Base-by-base conservation (phyloP, 2,329 filamentous ascomycete genomes). In the Geosmithia putterillii region DNA sequence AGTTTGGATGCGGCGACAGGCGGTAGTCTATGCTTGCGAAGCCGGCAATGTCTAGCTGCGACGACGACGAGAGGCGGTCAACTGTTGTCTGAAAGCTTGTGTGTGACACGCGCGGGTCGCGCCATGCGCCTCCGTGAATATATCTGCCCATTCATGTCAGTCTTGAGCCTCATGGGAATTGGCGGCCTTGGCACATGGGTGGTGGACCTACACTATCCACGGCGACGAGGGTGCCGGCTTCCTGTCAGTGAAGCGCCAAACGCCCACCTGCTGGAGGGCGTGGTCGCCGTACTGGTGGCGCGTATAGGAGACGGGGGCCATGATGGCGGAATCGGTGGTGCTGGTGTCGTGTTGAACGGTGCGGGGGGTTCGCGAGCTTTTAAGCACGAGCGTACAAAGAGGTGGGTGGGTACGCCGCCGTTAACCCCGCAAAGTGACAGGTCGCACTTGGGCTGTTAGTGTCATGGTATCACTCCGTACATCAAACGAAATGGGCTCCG, bases 11-110 rank as follows among this genome's bases (percentile, higher is more conserved):
- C 4, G 71, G 65, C 0, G 74, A 78, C 44, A 82, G 71, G 8
- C 76, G 68, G 60, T 82, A 82, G 53, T 79, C 73, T 45, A 82
- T 60, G 38, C 78, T 80, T 22, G 78, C 74, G 53, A 84, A 74
- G 46, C 73, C 81, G 19, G 73, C 72, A 45, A 85, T 64, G 28
- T 14, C 6, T 12, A 14, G 10, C 23, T 10, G 23, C 41, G 60
- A 55, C 21, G 57, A 46, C 8, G 45, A 46, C 18, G 51, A 43
- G 22, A 53, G 46, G 21, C 55, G 47, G 22, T 61, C 55, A 41
- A 76, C 63, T 41, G 66, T 62, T 4, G 69, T 60, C 21, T 56
- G 47, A 50, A 75, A 74, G 44, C 65, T 65, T 42, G 64, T 52
- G 22, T 68, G 62, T 37, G 63, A 63, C 44, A 70, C 63, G 43